Evolutionary conservation across 768 basidiomycete species (phyloP).

Genomic region (Trametes meyenii): DNA sequence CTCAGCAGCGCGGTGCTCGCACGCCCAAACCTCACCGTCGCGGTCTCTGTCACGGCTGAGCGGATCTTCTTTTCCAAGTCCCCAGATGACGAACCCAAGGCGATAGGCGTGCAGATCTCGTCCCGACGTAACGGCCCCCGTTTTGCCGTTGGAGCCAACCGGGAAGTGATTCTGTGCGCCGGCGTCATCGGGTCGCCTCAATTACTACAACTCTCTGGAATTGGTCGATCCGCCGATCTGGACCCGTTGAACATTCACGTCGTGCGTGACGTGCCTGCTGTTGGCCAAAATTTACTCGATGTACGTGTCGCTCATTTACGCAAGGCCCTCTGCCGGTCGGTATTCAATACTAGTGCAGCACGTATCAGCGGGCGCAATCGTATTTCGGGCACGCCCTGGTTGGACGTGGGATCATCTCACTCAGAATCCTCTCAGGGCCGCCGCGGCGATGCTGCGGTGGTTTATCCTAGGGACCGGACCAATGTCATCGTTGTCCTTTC

Average conservation of each 20-base stretch:
- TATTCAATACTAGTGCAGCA: slow-evolving; percentile 12
- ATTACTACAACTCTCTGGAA: slow-evolving; percentile 32
- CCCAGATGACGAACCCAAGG: background rate
- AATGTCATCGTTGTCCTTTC: slow-evolving; percentile 7
- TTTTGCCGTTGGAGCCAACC: slow-evolving; percentile 15
- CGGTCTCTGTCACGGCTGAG: slow-evolving; percentile 19
- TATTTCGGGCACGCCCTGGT: slow-evolving; percentile 16
- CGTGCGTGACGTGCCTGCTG: slow-evolving; percentile 30
- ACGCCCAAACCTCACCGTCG: slow-evolving; percentile 33
- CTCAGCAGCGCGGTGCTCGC: slow-evolving; percentile 26
- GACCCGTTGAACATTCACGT: slow-evolving; percentile 19
- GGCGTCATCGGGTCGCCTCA: slow-evolving; percentile 25
- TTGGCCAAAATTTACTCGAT: slow-evolving; percentile 33
- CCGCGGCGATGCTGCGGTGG: slow-evolving; percentile 8
- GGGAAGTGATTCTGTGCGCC: slow-evolving; percentile 26
- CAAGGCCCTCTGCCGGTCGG: background rate
- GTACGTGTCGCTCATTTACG: slow-evolving; percentile 3
- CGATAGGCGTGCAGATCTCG: slow-evolving; percentile 21
- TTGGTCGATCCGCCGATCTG: slow-evolving; percentile 28
- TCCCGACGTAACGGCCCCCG: background rate
- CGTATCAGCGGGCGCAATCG: slow-evolving; percentile 14
- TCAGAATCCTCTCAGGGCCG: background rate
- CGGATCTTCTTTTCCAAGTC: slow-evolving; percentile 24
- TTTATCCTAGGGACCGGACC: slow-evolving; percentile 12
- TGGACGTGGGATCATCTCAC: slow-evolving; percentile 16